Conservation (phyloP, 768 basidiomycete genomes). For the Mycena belliarum region DNA sequence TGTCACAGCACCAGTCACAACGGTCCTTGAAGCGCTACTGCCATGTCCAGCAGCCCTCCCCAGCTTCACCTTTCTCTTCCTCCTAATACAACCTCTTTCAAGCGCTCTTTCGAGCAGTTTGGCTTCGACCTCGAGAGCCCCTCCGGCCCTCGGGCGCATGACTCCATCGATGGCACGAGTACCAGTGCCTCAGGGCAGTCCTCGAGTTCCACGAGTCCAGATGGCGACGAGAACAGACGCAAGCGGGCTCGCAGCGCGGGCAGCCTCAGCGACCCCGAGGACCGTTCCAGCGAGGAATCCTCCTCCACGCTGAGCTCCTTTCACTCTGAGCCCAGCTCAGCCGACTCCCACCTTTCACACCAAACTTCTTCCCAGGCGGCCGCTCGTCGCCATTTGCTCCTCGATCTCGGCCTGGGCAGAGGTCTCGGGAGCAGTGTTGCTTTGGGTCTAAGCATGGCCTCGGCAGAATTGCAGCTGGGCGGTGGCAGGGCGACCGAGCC, state of each 20-base stretch:
- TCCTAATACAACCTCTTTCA: slow-evolving; percentile 54
- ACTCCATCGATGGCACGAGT: slow-evolving; percentile 7
- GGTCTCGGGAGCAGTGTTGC: slow-evolving; percentile 20
- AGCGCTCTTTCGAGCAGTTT: slow-evolving; percentile 59
- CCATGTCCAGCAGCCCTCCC: slow-evolving; percentile 50
- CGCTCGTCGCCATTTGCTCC: slow-evolving; percentile 14
- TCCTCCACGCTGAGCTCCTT: slow-evolving; percentile 37
- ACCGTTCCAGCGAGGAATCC: slow-evolving; percentile 35
- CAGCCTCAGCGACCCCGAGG: slow-evolving; percentile 43
- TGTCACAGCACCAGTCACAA: too few species aligned
- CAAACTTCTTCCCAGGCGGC: slow-evolving; percentile 6
- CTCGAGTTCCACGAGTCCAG: slow-evolving; percentile 6
- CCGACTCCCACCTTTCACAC: slow-evolving; percentile 1
- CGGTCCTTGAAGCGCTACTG: slow-evolving; percentile 2
- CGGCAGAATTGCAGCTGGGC: slow-evolving; percentile 8
- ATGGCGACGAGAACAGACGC: slow-evolving; percentile 50
- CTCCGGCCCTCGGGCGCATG: slow-evolving; percentile 5
- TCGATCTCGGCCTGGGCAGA: slow-evolving; percentile 15
- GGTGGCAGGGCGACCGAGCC: slow-evolving; percentile 13
- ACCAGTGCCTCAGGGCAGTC: slow-evolving; percentile 9
- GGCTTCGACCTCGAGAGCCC: slow-evolving; percentile 58
- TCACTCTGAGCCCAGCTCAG: slow-evolving; percentile 8
- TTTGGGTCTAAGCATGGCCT: slow-evolving; percentile 16
- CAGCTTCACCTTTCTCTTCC: slow-evolving; percentile 56
- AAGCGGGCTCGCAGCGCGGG: slow-evolving; percentile 60